Base-by-base conservation (phyloP, 108 stramenopile genomes). In the Poteriospumella lacustris region DNA sequence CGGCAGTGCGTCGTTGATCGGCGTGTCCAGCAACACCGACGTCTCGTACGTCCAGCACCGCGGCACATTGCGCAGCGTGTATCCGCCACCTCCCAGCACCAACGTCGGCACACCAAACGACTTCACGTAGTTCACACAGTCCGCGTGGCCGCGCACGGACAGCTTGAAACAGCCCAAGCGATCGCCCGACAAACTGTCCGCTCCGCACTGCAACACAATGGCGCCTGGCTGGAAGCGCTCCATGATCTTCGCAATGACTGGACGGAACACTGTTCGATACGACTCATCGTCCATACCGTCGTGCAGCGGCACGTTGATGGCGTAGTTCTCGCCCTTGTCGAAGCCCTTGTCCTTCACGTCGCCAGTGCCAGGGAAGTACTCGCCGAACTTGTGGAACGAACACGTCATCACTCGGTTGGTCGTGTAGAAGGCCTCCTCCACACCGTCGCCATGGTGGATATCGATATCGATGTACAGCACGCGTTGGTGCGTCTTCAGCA, bases 401-500 rank as follows among this genome's bases (percentile, higher is more conserved):
- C 85, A 88, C 0, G 96, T 97, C 98, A 99, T 99, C 76, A 99
- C 98, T 24, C 98, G 91, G 85, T 97, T 94, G 68, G 96, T 99
- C 12, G 93, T 81, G 85, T 99, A 99, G 83, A 96, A 97, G 36
- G 97, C 97, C 73, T 86, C 94, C 78, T 94, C 95, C 29, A 97
- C 95, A 29, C 98, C 97, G 81, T 99, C 96, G 15, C 93, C 96
- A 77, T 99, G 98, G 87, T 99, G 98, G 60, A 99, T 96, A 83
- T 99, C 98, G 85, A 99, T 99, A 85, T 99, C 98, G 79, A 99
- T 95, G 86, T 99, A 99, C n/a, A 99, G 93, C 28, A 99, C 98
- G 58, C 98, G 91, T 76, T 95, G 92, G 81, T 99, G 96, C 73
- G 91, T 89, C 90, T 99, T 99, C 76, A 99, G 86, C 68, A 99